Evolutionary conservation across 2,329 filamentous ascomycete genomes (phyloP).

Genomic region (Talaromyces sp.): DNA sequence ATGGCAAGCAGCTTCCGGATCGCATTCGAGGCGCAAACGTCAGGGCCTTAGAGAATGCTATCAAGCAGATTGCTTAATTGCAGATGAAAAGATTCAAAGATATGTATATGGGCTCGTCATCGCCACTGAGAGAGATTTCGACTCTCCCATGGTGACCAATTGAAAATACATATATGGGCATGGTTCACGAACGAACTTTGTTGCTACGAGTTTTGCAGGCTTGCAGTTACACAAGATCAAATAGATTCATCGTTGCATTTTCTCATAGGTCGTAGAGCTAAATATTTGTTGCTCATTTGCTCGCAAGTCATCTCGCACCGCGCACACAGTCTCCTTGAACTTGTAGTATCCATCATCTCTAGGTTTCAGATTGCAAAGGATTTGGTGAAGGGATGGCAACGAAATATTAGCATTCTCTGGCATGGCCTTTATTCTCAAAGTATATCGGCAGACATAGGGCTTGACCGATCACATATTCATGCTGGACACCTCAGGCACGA

Average conservation of each 20-base stretch:
- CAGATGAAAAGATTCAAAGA: background rate
- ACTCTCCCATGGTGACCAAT: no score
- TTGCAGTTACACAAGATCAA: background rate
- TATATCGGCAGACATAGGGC: background rate
- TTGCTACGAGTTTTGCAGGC: background rate
- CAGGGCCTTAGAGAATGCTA: constrained; percentile 51
- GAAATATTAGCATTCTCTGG: background rate
- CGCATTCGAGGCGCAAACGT: constrained; percentile 63
- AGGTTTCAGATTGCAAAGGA: background rate
- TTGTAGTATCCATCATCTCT: background rate
- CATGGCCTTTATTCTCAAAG: background rate
- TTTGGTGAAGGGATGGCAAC: background rate
- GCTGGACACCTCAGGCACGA: background rate
- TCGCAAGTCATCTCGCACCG: background rate
- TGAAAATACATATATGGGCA: background rate
- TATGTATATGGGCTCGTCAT: background rate
- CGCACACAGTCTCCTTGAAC: background rate
- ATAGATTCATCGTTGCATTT: background rate
- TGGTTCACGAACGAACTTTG: background rate
- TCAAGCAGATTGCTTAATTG: constrained; percentile 19
- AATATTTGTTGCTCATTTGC: background rate
- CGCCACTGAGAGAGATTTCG: background rate
- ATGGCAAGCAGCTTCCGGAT: constrained; percentile 32
- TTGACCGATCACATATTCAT: background rate
- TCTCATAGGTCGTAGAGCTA: background rate